Conservation (phyloP, 2,329 filamentous ascomycete species). For the Exophiala lecanii-corni region DNA sequence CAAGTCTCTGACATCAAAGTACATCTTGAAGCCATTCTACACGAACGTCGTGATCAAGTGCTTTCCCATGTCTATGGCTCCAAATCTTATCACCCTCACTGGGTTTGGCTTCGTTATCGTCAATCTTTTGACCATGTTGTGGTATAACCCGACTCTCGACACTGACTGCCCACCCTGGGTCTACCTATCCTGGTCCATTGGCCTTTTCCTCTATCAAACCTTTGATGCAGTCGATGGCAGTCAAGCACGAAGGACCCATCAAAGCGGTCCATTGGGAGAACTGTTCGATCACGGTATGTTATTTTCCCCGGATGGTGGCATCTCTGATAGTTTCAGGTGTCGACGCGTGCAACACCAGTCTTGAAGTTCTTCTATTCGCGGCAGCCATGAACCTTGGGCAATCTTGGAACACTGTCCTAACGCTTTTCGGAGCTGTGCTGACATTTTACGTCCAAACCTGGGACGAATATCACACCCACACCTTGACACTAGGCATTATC, state of each 20-base stretch:
- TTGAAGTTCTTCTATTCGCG: slow-evolving; percentile 88
- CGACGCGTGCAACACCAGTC: slow-evolving; percentile 91
- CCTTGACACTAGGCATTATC: slow-evolving; percentile 82
- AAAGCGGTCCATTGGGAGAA: slow-evolving; percentile 90
- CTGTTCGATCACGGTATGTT: slow-evolving; percentile 83
- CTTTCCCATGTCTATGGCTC: slow-evolving; percentile 94
- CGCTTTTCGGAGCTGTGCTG: slow-evolving; percentile 75
- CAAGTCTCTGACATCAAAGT: slow-evolving; percentile 82
- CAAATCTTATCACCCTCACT: slow-evolving; percentile 61
- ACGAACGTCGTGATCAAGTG: slow-evolving; percentile 87
- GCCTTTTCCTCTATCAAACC: slow-evolving; percentile 93
- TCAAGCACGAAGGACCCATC: slow-evolving; percentile 84
- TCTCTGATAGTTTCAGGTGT: slow-evolving; percentile 51
- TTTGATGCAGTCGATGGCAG: slow-evolving; percentile 95
- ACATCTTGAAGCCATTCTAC: slow-evolving; percentile 97
- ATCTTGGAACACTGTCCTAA: slow-evolving; percentile 80
- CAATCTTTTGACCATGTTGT: slow-evolving; percentile 87
- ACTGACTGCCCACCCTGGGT: slow-evolving; percentile 93
- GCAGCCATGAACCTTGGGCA: slow-evolving; percentile 90
- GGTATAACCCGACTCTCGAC: slow-evolving; percentile 93
- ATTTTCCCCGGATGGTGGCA: not conserved
- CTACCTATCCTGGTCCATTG: slow-evolving; percentile 84
- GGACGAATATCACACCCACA: slow-evolving; percentile 99
- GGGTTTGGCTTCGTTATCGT: slow-evolving; percentile 85
- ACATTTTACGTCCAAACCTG: slow-evolving; percentile 99